phyloP scores from a whole-genome alignment of 345 rosid genomes.

The Nasturtium officinale region DNA sequence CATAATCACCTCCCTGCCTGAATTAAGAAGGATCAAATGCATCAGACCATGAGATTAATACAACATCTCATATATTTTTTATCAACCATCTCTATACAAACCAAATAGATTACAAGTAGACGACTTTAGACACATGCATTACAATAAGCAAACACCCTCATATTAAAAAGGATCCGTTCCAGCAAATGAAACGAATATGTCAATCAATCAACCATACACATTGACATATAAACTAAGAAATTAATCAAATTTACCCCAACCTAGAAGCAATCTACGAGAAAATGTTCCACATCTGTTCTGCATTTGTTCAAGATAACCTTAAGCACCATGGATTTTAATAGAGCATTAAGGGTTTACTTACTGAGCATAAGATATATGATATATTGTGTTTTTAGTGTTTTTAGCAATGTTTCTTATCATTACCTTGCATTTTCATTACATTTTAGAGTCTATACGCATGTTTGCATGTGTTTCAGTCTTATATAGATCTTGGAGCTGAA shows the following conservation, averaged over 20 bases:
- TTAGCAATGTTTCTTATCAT: too few species aligned
- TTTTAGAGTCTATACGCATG: too few species aligned
- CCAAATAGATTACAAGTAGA: background rate
- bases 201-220: slow-evolving; percentile 12
- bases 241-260: background rate
- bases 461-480: too few species aligned
- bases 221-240: background rate
- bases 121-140: background rate
- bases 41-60: slow-evolving; percentile 19
- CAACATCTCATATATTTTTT: background rate
- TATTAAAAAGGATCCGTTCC: background rate
- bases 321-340: too few species aligned
- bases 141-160: slow-evolving; percentile 1
- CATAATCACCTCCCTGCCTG: slow-evolving; percentile 45
- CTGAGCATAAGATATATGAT: too few species aligned
- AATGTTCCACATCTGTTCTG: too few species aligned
- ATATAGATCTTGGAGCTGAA: too few species aligned
- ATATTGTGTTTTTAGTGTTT: too few species aligned
- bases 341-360: too few species aligned
- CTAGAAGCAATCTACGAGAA: background rate
- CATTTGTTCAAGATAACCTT: too few species aligned
- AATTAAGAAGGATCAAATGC: background rate
- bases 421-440: too few species aligned
- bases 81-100: slow-evolving; percentile 19
- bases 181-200: background rate